A percentile compares a stretch with the other conserved stretches of the same genome.
phyloP scores from a whole-genome alignment of 495 filamentous ascomycete species.

The Aspergillus bertholletiae region DNA sequence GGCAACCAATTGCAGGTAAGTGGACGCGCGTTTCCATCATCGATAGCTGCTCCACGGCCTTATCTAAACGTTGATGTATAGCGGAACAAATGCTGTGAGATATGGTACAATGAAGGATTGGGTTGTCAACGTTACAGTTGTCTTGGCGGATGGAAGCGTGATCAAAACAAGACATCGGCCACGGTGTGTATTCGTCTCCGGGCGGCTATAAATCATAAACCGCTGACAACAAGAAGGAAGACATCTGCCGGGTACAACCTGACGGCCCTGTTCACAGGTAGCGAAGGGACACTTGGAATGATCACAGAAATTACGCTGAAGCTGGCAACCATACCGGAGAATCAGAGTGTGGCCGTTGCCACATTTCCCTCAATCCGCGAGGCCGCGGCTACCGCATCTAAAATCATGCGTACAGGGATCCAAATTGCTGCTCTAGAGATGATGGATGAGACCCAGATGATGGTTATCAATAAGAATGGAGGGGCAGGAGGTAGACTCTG shows the following conservation, averaged over 20 bases:
- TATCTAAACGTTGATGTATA: conserved; percentile 19
- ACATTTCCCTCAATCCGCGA: conserved; percentile 67
- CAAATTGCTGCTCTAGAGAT: conserved; percentile 81
- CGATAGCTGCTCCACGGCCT: background rate
- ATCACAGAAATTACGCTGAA: conserved; percentile 78
- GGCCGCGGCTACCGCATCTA: conserved; percentile 70
- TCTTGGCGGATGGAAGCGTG: conserved; percentile 79
- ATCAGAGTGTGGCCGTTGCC: conserved; percentile 70
- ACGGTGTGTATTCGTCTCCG: conserved; percentile 3
- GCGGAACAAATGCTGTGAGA: conserved; percentile 78
- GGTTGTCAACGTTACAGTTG: conserved; percentile 79
- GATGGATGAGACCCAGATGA: conserved; percentile 85
- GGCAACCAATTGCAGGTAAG: conserved; percentile 70
- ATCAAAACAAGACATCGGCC: conserved; percentile 62
- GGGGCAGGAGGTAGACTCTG: conserved; percentile 65
- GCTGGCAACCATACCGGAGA: conserved; percentile 67
- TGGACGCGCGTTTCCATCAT: background rate
- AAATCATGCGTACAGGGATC: conserved; percentile 69
- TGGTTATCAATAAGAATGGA: conserved; percentile 71
- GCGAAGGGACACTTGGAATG: conserved; percentile 79
- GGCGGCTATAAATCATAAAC: no score
- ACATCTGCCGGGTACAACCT: conserved; percentile 79
- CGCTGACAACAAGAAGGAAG: conserved; percentile 41
- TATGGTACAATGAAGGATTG: conserved; percentile 93
- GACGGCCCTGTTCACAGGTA: conserved; percentile 73